Percentiles rank a stretch among this genome's conserved stretches.
Evolutionary conservation across 1,284 basidiomycete genomes (phyloP).

Genomic region (Pseudozyma hubeiensis): DNA sequence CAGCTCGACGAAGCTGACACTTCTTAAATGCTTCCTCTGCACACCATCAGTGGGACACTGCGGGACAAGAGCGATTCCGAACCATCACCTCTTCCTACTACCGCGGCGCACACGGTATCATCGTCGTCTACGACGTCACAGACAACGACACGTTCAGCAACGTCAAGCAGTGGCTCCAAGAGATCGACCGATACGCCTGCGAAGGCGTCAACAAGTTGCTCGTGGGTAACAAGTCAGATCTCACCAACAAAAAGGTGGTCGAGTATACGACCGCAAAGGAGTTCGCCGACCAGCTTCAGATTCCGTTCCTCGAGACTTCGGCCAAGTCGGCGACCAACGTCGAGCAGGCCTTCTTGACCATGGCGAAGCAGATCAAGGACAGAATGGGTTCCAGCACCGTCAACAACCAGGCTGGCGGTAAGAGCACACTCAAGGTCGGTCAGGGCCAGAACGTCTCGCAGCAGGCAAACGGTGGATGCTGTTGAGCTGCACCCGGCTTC

Average conservation of each 20-base stretch:
- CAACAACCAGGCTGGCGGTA: constrained; percentile 62
- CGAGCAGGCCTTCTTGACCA: constrained; percentile 71
- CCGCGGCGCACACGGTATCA: constrained; percentile 91
- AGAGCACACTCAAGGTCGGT: constrained; percentile 67
- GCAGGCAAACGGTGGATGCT: constrained; percentile 63
- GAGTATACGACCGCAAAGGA: constrained; percentile 96
- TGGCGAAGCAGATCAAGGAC: constrained; percentile 70
- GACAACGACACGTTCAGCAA: constrained; percentile 92
- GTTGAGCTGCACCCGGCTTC: constrained; percentile 27
- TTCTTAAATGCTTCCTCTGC: background rate
- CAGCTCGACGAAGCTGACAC: constrained; percentile 9
- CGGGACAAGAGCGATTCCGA: constrained; percentile 71
- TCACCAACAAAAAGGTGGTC: constrained; percentile 98
- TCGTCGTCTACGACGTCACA: constrained; percentile 99
- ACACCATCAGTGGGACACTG: constrained; percentile 70
- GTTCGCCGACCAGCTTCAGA: constrained; percentile 68
- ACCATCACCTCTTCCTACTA: constrained; percentile 94
- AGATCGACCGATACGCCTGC: constrained; percentile 98
- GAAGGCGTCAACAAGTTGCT: constrained; percentile 98
- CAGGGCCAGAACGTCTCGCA: constrained; percentile 65
- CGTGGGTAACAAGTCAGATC: constrained; percentile 97
- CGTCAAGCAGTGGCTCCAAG: constrained; percentile 99
- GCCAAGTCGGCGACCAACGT: constrained; percentile 71
- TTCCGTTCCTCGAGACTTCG: constrained; percentile 71
- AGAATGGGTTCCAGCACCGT: constrained; percentile 67